Evolutionary conservation across 192 early-diverging fungal genomes (phyloP).

Genomic region (Coemansia asiatica): DNA sequence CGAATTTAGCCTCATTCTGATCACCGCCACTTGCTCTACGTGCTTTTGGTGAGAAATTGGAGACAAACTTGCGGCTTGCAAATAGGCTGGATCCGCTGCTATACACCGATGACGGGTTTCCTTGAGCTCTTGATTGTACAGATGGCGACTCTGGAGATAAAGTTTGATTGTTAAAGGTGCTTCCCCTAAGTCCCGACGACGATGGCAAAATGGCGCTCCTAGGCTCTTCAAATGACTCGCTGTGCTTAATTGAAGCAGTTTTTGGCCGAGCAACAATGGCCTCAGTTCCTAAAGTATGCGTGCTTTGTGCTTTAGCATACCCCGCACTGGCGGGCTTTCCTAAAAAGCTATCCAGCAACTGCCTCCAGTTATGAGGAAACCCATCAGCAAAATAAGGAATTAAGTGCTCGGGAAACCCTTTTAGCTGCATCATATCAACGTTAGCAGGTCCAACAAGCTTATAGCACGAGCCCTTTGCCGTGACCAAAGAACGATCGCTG

Average conservation of each 20-base stretch:
- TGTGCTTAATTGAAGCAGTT: neutral
- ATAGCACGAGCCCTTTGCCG: slow-evolving; percentile 26
- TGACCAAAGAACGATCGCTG: slow-evolving; percentile 16
- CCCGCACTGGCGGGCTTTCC: neutral
- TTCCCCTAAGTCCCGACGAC: neutral
- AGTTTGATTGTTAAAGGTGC: neutral
- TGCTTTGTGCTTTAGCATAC: neutral
- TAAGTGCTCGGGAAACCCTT: slow-evolving; percentile 36
- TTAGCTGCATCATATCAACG: slow-evolving; percentile 29
- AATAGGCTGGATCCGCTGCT: slow-evolving; percentile 37
- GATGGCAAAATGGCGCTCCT: neutral
- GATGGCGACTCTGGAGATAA: neutral
- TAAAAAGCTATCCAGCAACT: slow-evolving; percentile 22
- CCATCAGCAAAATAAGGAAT: slow-evolving; percentile 27
- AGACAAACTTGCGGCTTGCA: slow-evolving; percentile 16
- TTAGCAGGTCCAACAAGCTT: slow-evolving; percentile 28
- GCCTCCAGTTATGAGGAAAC: slow-evolving; percentile 35
- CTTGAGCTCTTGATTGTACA: neutral
- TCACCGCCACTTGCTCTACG: neutral
- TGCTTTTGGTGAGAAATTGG: neutral
- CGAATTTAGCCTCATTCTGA: neutral
- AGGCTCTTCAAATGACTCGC: slow-evolving; percentile 11
- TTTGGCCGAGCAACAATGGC: slow-evolving; percentile 1
- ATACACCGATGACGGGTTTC: slow-evolving; percentile 18
- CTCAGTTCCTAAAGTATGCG: slow-evolving; percentile 4